phyloP scores from a whole-genome alignment of 148 eudicot genomes.

The Amaranthus palmeri region DNA sequence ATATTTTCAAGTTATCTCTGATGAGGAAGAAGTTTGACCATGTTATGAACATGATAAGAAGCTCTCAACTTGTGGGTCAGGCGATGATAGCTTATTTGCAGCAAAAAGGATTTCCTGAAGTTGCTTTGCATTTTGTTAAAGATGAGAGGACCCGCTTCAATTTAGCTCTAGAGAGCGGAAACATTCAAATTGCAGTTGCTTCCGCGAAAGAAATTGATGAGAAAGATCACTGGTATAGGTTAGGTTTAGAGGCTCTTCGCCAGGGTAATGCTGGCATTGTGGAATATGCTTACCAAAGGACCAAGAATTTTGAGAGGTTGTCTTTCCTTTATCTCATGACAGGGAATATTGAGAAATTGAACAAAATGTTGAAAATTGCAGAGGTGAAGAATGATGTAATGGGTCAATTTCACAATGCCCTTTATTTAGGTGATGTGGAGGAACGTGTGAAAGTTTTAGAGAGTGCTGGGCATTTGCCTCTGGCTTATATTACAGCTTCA shows the following conservation, averaged over 20 bases:
- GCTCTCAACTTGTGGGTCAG: slow-evolving; percentile 76
- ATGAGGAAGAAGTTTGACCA: slow-evolving; percentile 65
- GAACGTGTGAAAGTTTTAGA: slow-evolving; percentile 75
- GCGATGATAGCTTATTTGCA: slow-evolving; percentile 87
- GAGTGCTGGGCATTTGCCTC: slow-evolving; percentile 62
- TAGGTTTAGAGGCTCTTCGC: slow-evolving; percentile 83
- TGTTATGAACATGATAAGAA: slow-evolving; percentile 82
- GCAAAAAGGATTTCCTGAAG: slow-evolving; percentile 87
- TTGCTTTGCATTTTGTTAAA: slow-evolving; percentile 79
- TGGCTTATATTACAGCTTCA: slow-evolving; percentile 69
- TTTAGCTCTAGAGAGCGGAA: slow-evolving; percentile 71
- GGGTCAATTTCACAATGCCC: slow-evolving; percentile 83
- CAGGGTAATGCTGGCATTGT: slow-evolving; percentile 78
- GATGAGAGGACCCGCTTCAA: slow-evolving; percentile 78
- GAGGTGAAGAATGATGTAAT: slow-evolving; percentile 72
- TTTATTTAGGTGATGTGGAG: slow-evolving; percentile 61
- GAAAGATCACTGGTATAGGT: slow-evolving; percentile 74
- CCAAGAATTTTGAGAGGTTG: slow-evolving; percentile 71
- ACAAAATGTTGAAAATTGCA: slow-evolving; percentile 78
- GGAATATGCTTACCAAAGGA: slow-evolving; percentile 73
- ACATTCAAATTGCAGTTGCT: slow-evolving; percentile 73
- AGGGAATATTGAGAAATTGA: slow-evolving; percentile 55
- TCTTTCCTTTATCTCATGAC: slow-evolving; percentile 71
- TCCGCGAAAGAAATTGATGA: slow-evolving; percentile 81
- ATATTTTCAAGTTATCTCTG: slow-evolving; percentile 63